Evolutionary conservation across 495 filamentous ascomycete species (phyloP).

Genomic region (Tuber aestivum): DNA sequence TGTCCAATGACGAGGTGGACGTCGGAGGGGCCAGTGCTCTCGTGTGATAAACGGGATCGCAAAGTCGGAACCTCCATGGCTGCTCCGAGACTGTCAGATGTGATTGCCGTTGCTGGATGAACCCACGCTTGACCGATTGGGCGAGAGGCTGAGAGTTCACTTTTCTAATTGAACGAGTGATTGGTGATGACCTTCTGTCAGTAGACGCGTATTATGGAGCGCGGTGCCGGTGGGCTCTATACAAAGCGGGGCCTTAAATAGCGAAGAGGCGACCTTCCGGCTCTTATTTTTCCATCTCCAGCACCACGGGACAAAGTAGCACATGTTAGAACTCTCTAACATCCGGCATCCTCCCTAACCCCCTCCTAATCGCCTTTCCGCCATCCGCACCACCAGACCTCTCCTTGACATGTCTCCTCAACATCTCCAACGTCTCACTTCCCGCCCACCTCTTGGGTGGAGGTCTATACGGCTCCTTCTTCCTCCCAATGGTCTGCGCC

Average conservation of each 20-base stretch:
- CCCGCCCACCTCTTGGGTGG: conserved; percentile 78
- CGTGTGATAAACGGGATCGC: background rate
- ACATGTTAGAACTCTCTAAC: conserved; percentile 27
- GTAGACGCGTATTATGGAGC: background rate
- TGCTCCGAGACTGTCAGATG: background rate
- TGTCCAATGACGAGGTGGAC: background rate
- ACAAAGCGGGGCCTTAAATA: background rate
- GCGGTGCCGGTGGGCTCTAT: background rate
- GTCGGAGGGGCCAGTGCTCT: background rate
- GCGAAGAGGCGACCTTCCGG: background rate
- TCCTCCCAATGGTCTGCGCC: conserved; percentile 92
- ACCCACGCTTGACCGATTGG: background rate
- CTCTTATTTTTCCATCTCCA: background rate
- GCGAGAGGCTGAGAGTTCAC: background rate
- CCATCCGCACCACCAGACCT: conserved; percentile 30
- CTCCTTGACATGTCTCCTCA: conserved; percentile 69
- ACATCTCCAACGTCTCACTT: conserved; percentile 67
- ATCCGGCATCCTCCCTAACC: conserved; percentile 40
- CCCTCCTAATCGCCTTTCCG: conserved; percentile 7
- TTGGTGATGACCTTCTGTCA: background rate
- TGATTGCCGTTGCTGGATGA: background rate
- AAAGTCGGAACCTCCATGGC: background rate
- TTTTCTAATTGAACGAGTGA: background rate
- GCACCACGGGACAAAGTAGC: background rate
- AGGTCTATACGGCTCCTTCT: conserved; percentile 87